Conservation (phyloP, 768 basidiomycete species). For the Kwoniella heveanensis region DNA sequence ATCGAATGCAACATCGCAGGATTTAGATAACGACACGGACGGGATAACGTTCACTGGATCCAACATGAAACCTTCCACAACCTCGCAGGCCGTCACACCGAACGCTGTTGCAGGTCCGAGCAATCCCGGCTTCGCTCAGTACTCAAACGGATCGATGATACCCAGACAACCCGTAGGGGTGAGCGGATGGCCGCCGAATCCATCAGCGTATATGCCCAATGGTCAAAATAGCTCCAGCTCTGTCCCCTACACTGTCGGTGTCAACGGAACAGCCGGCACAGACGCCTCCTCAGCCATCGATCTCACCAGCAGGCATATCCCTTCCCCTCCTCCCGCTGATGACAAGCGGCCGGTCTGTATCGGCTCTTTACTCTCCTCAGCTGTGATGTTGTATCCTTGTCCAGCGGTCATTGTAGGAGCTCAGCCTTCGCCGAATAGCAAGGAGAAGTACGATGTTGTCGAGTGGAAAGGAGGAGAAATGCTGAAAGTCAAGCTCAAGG, state of each 20-base stretch:
- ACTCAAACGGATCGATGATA: neutral
- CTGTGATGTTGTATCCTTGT: conserved; percentile 46
- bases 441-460: conserved; percentile 35
- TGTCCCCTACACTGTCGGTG: neutral
- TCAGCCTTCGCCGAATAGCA: conserved; percentile 19
- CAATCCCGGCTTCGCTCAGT: conserved; percentile 10
- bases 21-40: conserved; percentile 5
- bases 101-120: conserved; percentile 15
- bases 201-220: neutral
- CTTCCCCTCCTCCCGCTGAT: conserved; percentile 20
- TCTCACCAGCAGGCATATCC: conserved; percentile 16
- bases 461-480: conserved; percentile 38
- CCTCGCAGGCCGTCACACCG: neutral
- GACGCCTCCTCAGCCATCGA: conserved; percentile 25
- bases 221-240: neutral
- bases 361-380: conserved; percentile 35
- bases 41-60: conserved; percentile 12
- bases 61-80: conserved; percentile 7
- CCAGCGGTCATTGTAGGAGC: conserved; percentile 36
- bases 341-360: conserved; percentile 45
- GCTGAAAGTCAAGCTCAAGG: conserved; percentile 52
- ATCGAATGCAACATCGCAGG: neutral
- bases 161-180: conserved; percentile 4
- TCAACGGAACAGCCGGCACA: conserved; percentile 7
- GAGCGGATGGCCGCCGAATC: conserved; percentile 17